Percentiles rank a stretch among this genome's conserved stretches.
Evolutionary conservation across 495 filamentous ascomycete genomes (phyloP).

Genomic region (Aspergillus bertholletiae): DNA sequence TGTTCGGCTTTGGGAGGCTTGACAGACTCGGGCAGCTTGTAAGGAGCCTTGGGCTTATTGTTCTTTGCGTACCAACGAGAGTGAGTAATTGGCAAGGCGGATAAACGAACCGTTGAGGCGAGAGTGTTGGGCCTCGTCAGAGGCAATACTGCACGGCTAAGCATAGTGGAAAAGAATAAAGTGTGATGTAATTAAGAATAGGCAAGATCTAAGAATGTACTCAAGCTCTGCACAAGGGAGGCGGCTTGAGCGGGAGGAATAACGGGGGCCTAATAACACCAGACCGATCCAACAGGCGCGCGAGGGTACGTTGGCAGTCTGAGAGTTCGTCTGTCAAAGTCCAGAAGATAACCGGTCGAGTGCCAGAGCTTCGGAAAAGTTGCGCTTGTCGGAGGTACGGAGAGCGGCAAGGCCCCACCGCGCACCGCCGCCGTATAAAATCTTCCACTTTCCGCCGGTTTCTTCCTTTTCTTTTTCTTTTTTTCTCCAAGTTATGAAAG

Average conservation of each 20-base stretch:
- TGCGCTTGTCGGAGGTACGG: slow-evolving; percentile 23
- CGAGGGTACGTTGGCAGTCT: background rate
- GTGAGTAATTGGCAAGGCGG: slow-evolving; percentile 29
- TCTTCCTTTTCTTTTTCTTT: slow-evolving; percentile 25
- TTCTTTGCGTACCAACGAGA: slow-evolving; percentile 47
- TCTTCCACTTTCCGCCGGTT: slow-evolving; percentile 4
- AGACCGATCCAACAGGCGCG: background rate
- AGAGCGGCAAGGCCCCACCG: slow-evolving; percentile 12
- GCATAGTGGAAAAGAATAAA: slow-evolving; percentile 28
- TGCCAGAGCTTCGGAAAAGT: slow-evolving; percentile 25
- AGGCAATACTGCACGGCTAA: slow-evolving; percentile 45
- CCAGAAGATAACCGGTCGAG: background rate
- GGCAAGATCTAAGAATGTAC: slow-evolving; percentile 18
- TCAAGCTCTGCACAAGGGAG: slow-evolving; percentile 22
- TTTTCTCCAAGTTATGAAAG: slow-evolving; percentile 48
- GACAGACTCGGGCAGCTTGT: slow-evolving; percentile 38
- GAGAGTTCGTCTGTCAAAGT: slow-evolving; percentile 1
- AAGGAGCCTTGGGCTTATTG: slow-evolving; percentile 42
- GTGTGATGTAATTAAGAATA: slow-evolving; percentile 9
- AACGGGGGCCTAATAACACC: background rate
- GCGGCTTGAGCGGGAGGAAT: background rate
- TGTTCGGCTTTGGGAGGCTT: slow-evolving; percentile 27
- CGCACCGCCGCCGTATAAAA: slow-evolving; percentile 22
- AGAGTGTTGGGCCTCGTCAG: slow-evolving; percentile 42
- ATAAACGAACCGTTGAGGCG: slow-evolving; percentile 34